A percentile compares a stretch with the other conserved stretches of the same genome.
Conservation (phyloP, 2,329 filamentous ascomycete species). For the Biscogniauxia sp. region DNA sequence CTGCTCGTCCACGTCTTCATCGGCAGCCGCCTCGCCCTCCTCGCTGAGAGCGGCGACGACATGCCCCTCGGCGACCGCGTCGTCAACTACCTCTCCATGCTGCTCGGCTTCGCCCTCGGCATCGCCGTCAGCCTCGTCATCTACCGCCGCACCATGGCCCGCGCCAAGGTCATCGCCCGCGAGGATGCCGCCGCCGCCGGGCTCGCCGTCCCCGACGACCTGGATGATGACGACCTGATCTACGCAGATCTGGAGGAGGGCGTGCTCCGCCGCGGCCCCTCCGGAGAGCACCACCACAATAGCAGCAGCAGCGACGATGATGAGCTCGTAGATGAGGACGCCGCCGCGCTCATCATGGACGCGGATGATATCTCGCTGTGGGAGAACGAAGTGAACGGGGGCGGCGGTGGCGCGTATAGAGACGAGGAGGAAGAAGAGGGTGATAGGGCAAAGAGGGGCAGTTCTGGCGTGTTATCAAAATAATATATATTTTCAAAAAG, state of each 20-base stretch:
- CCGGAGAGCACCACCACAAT: constrained; percentile 7
- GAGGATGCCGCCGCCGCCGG: constrained; percentile 42
- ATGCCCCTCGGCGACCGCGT: constrained; percentile 78
- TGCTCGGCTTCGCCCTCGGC: constrained; percentile 69
- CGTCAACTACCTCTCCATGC: constrained; percentile 81
- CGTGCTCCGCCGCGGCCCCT: constrained; percentile 25
- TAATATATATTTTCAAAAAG: background rate
- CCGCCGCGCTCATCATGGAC: constrained; percentile 55
- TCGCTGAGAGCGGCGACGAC: constrained; percentile 78
- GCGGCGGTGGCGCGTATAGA: constrained; percentile 25
- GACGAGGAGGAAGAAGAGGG: constrained; percentile 26
- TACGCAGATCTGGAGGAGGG: constrained; percentile 47
- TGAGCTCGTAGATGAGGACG: constrained; percentile 43
- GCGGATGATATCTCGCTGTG: constrained; percentile 60
- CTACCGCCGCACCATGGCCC: constrained; percentile 68
- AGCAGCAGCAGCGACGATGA: constrained; percentile 28
- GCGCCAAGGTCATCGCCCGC: constrained; percentile 56
- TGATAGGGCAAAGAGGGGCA: constrained; percentile 3
- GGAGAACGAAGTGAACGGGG: constrained; percentile 41
- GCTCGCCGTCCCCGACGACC: constrained; percentile 27
- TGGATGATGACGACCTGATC: constrained; percentile 22
- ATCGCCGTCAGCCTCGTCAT: constrained; percentile 78
- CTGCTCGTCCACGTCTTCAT: constrained; percentile 91
- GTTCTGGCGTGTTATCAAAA: background rate
- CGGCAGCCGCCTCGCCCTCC: constrained; percentile 74